Conservation (phyloP, 2,329 filamentous ascomycete species). For the Ceratocystis variospora region DNA sequence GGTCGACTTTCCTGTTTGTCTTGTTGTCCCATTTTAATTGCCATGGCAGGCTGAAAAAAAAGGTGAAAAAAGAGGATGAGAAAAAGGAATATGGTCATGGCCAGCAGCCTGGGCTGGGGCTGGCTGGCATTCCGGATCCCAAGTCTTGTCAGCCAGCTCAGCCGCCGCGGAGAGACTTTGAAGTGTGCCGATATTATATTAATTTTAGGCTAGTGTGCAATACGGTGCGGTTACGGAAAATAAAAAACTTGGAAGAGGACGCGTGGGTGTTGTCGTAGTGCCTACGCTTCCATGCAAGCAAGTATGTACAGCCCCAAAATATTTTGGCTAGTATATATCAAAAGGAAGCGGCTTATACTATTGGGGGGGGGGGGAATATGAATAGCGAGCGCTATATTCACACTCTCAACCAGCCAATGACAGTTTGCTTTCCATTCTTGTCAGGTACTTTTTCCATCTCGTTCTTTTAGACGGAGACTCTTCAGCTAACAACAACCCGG, state of each 20-base stretch:
- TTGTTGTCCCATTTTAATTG: background rate
- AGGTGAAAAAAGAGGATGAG: background rate
- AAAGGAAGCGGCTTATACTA: background rate
- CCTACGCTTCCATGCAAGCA: background rate
- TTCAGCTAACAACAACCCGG: background rate
- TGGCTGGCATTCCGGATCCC: background rate
- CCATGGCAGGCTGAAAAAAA: background rate
- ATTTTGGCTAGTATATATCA: background rate
- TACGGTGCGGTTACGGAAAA: background rate
- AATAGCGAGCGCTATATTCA: background rate
- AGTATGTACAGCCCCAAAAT: background rate
- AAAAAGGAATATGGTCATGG: background rate
- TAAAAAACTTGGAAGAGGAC: background rate
- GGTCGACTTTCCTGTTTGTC: background rate
- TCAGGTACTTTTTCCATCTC: background rate
- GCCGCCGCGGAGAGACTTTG: background rate
- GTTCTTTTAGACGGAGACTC: background rate
- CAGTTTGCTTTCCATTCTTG: background rate
- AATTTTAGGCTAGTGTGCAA: background rate
- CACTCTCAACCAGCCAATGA: background rate
- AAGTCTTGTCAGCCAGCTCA: background rate
- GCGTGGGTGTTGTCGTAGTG: background rate
- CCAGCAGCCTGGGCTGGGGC: background rate
- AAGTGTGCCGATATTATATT: background rate
- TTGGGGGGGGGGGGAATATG: background rate